A percentile compares a stretch with the other conserved stretches of the same genome.
Conservation (phyloP, 2,329 filamentous ascomycete species). For the Fusarium sp. region DNA sequence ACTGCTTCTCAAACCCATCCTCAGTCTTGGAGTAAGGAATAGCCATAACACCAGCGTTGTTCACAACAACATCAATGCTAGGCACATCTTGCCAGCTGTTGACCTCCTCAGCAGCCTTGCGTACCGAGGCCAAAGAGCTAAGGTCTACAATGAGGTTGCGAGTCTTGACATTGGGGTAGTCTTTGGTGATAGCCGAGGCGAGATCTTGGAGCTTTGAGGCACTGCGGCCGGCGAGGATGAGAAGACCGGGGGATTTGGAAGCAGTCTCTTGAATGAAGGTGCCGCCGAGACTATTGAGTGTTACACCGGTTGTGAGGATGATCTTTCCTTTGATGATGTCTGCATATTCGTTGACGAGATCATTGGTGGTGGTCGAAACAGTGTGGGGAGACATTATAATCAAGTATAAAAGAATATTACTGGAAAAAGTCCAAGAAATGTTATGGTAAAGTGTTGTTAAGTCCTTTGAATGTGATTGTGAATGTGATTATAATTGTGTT, state of each 20-base stretch:
- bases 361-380: slow-evolving; percentile 39
- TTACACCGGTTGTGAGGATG: slow-evolving; percentile 57
- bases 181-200: slow-evolving; percentile 49
- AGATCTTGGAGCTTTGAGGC: slow-evolving; percentile 53
- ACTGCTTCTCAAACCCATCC: slow-evolving; percentile 57
- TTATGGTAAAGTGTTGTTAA: neutral
- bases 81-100: slow-evolving; percentile 48
- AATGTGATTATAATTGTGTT: neutral
- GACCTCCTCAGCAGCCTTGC: slow-evolving; percentile 52
- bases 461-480: neutral
- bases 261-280: slow-evolving; percentile 53
- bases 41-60: slow-evolving; percentile 58
- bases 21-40: slow-evolving; percentile 43
- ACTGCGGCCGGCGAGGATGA: slow-evolving; percentile 61
- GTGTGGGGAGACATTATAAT: slow-evolving; percentile 31
- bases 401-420: neutral
- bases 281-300: slow-evolving; percentile 54
- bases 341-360: slow-evolving; percentile 47
- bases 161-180: slow-evolving; percentile 49
- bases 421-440: neutral
- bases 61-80: slow-evolving; percentile 55
- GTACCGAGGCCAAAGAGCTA: slow-evolving; percentile 53
- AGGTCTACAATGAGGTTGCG: slow-evolving; percentile 54
- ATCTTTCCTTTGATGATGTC: slow-evolving; percentile 51
- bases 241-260: slow-evolving; percentile 52